Evolutionary conservation across 768 basidiomycete species (phyloP), one percentile per base, ranked within the genome.

Genomic region (Sarcodon aspratus): DNA sequence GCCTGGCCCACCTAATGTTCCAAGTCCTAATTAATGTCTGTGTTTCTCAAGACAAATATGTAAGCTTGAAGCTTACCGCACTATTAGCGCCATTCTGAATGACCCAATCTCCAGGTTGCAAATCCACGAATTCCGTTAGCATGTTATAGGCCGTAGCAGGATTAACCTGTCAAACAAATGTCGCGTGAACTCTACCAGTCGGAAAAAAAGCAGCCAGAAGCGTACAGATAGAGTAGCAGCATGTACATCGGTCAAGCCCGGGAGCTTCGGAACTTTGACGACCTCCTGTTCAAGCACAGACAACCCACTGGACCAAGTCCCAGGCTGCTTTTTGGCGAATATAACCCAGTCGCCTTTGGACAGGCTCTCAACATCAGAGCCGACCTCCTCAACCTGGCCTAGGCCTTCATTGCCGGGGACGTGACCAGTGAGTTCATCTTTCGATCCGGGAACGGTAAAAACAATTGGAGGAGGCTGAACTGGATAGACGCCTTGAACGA

Each of bases 61-160:
- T 44, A 12, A n/a, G 46, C 33, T 9, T 47, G 18, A 46, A 12
- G 65, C 80, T 44, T 50, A 88, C 89, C 15, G 85, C 84, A 55
- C 85, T 85, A 56, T 93, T 93, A 7, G 58, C 59, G 27, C 87
- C 90, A 52, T 92, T 93, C 63, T 93, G 90, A 9, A 93, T 61
- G 12, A 94, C 70, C 82, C 82, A 92, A 44, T 88, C 85, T 3
- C 82, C 88, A 44, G 72, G 68, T 46, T 75, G 53, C 38, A 91
- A 72, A 34, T 69, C 55, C 6, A 79, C 72, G 62, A 82, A 91
- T 48, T 85, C 77, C 33, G 71, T 72, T 9, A 94, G 72, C 82
- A 94, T 85, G 56, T 84, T 82, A 53, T 82, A 82, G 1, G 91
- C 91, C 0, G 90, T 88, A 0, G 88, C 72, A 2, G 86, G 85